phyloP scores from a whole-genome alignment of 2,329 filamentous ascomycete species.

The Aspergillus sp. region DNA sequence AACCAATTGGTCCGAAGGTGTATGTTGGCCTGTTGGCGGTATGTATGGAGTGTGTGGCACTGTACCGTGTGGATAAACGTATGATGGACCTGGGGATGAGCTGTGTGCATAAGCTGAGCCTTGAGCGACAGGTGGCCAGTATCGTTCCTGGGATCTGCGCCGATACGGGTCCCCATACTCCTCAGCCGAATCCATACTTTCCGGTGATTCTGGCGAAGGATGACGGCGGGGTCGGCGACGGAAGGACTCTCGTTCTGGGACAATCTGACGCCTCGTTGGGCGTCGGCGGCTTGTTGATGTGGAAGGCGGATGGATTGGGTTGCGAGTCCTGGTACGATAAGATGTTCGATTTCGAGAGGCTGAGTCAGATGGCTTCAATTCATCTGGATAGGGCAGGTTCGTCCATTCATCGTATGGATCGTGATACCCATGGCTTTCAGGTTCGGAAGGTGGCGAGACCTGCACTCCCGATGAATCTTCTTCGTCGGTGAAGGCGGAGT shows the following conservation, averaged over 20 bases:
- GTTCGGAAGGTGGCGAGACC: conserved; percentile 41
- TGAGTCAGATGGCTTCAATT: conserved; percentile 50
- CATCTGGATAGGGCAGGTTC: conserved; percentile 43
- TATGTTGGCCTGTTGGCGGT: conserved; percentile 25
- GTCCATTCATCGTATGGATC: conserved; percentile 41
- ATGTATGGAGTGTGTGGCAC: conserved; percentile 26
- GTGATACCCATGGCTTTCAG: conserved; percentile 42
- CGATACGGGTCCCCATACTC: conserved; percentile 57
- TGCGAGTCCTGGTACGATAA: conserved; percentile 38
- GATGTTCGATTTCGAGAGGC: conserved; percentile 44
- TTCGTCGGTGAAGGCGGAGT: conserved; percentile 42
- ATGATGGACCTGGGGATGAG: conserved; percentile 41
- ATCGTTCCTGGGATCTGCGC: conserved; percentile 34
- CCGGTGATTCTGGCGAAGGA: conserved; percentile 54
- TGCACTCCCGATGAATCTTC: conserved; percentile 48
- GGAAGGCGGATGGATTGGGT: conserved; percentile 36
- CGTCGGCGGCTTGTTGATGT: conserved; percentile 41
- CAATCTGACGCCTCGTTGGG: conserved; percentile 36
- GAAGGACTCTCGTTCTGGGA: conserved; percentile 37
- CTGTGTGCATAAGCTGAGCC: conserved; percentile 40
- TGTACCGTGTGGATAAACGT: conserved; percentile 32
- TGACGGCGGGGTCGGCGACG: conserved; percentile 42
- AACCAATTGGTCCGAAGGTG: conserved; percentile 35
- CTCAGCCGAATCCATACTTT: conserved; percentile 65
- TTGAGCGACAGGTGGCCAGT: conserved; percentile 33